Evolutionary conservation across 129 eudicot species (phyloP).

Genomic region (Artemisia argyi): DNA sequence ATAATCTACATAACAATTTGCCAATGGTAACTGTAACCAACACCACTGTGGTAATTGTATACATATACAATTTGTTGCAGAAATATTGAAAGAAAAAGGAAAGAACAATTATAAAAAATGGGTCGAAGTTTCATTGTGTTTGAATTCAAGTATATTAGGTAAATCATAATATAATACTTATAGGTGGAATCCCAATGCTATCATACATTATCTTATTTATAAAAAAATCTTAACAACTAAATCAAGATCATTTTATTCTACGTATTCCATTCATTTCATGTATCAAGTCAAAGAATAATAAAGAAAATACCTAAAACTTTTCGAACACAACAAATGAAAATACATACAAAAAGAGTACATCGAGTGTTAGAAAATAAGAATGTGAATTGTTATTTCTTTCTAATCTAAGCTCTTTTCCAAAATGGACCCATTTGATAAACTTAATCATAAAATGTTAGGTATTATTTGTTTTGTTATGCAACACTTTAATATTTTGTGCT

Average conservation of each 20-base stretch:
- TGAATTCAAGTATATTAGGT: too few species aligned
- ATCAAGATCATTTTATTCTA: not conserved
- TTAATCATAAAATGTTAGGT: constrained; percentile 18
- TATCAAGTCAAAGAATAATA: not conserved
- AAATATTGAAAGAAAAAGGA: too few species aligned
- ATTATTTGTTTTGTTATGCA: constrained; percentile 5
- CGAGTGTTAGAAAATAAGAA: not conserved
- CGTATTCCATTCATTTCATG: constrained; percentile 14
- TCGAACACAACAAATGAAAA: constrained; percentile 5
- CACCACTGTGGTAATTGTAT: too few species aligned
- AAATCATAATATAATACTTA: not conserved
- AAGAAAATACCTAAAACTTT: constrained; percentile 5
- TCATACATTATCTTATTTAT: not conserved
- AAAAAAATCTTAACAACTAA: not conserved
- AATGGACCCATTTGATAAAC: not conserved
- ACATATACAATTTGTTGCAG: too few species aligned
- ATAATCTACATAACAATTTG: too few species aligned
- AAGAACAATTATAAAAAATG: too few species aligned
- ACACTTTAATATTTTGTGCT: not conserved
- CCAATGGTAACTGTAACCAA: too few species aligned
- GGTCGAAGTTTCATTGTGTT: too few species aligned
- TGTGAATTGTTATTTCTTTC: constrained; percentile 14
- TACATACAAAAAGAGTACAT: not conserved
- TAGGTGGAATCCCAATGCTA: not conserved
- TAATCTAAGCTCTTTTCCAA: constrained; percentile 6